Percentiles rank a stretch among this genome's conserved stretches.
Conservation (phyloP, 2,329 filamentous ascomycete species). For the Berkeleyomyces basicola region DNA sequence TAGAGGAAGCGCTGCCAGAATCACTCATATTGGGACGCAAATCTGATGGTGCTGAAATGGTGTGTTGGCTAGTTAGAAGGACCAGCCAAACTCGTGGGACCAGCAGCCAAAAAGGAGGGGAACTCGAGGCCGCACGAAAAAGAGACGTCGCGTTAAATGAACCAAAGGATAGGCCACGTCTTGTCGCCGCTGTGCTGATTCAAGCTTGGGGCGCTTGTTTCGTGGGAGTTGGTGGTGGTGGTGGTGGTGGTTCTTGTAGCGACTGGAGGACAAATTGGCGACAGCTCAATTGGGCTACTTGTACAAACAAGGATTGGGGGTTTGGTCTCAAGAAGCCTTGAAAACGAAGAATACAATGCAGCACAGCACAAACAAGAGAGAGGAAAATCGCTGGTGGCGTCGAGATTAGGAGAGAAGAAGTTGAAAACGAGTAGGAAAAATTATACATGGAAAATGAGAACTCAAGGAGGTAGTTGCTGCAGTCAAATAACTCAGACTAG, state of each 20-base stretch:
- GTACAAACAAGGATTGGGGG: background rate
- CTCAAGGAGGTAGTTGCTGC: background rate
- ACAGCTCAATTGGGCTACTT: background rate
- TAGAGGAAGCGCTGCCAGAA: slow-evolving; percentile 15
- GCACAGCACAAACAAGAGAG: background rate
- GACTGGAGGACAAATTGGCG: background rate
- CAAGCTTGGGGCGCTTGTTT: background rate
- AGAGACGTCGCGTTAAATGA: too few relatives aligned
- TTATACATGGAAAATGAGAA: background rate
- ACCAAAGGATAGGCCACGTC: too few relatives aligned
- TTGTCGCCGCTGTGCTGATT: background rate
- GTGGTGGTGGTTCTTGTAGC: background rate
- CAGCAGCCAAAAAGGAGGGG: too few relatives aligned
- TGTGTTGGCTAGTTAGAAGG: background rate
- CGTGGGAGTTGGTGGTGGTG: background rate
- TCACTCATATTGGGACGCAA: slow-evolving; percentile 21
- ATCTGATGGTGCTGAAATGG: background rate
- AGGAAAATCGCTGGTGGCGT: background rate
- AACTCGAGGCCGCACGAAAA: too few relatives aligned
- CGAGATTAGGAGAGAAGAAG: background rate
- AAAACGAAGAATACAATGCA: background rate
- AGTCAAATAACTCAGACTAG: background rate
- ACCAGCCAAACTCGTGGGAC: background rate
- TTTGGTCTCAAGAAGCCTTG: too few relatives aligned
- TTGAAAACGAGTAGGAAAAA: background rate